These are phyloP conservation scores for Plasmodium chabaudi DNA, from an alignment of 169 alveolate genomes.

Conservation along the genomic window DNA sequence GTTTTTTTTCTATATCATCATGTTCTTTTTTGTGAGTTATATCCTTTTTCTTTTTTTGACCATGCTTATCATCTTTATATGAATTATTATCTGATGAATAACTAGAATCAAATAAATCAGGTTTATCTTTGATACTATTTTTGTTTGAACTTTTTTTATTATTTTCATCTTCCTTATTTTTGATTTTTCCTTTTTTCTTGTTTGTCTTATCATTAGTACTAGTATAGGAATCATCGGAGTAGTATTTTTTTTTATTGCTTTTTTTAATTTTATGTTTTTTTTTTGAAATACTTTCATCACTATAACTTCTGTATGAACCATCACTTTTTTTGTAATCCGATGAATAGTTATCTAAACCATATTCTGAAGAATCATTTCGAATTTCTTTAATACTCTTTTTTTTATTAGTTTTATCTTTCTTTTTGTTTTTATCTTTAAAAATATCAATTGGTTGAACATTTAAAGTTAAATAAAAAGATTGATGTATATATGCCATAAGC, in stretches of 20 bases:
- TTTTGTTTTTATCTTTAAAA: slow-evolving; percentile 3
- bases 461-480: slow-evolving; percentile 56
- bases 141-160: slow-evolving; percentile 7
- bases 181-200: neutral
- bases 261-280: neutral
- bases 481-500: slow-evolving; percentile 70
- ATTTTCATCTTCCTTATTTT: slow-evolving; percentile 17
- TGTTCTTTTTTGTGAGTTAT: slow-evolving; percentile 12
- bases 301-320: slow-evolving; percentile 2
- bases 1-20: neutral
- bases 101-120: slow-evolving; percentile 32
- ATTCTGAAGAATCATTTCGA: neutral
- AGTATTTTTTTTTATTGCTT: neutral
- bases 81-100: slow-evolving; percentile 15
- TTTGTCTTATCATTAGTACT: neutral
- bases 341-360: neutral
- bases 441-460: slow-evolving; percentile 57
- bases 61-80: slow-evolving; percentile 17
- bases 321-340: neutral
- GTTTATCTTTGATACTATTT: neutral
- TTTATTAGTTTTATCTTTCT: slow-evolving; percentile 10
- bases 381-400: neutral
- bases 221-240: neutral
- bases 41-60: slow-evolving; percentile 17
- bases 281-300: neutral